These are phyloP conservation scores for Babesia bovis DNA, from an alignment of 169 alveolate species.

Conservation along the genomic window DNA sequence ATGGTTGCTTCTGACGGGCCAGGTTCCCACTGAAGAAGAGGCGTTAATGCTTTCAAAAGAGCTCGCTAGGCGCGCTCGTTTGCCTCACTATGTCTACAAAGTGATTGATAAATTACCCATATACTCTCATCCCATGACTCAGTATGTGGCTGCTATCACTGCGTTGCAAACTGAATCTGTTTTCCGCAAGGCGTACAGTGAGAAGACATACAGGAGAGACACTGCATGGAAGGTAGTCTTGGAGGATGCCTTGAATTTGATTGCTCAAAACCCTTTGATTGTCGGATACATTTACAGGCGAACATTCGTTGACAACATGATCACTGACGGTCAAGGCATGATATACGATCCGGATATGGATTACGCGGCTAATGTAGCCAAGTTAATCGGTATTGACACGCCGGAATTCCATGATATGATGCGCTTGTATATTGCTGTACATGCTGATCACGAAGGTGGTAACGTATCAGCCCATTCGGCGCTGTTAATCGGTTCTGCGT, in stretches of 20 bases:
- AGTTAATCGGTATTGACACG: conserved; percentile 67
- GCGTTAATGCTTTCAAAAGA: conserved; percentile 76
- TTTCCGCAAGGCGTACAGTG: conserved; percentile 76
- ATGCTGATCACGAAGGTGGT: conserved; percentile 93
- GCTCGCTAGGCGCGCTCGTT: conserved; percentile 73
- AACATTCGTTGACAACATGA: conserved; percentile 65
- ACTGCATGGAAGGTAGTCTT: conserved; percentile 87
- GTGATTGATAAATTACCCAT: conserved; percentile 83
- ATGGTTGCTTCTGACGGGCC: conserved; percentile 92
- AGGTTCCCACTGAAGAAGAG: conserved; percentile 83
- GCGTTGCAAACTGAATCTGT: conserved; percentile 85
- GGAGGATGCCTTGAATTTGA: conserved; percentile 86
- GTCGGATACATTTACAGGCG: conserved; percentile 78
- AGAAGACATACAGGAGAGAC: conserved; percentile 76
- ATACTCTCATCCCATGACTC: conserved; percentile 93
- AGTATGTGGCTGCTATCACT: conserved; percentile 85
- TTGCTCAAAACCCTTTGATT: conserved; percentile 70
- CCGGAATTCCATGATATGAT: conserved; percentile 67
- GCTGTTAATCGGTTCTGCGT: conserved; percentile 90
- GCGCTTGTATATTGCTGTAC: conserved; percentile 80
- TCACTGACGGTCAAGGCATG: conserved; percentile 73
- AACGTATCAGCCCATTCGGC: conserved; percentile 94
- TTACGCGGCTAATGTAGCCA: conserved; percentile 76
- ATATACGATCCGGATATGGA: conserved; percentile 68
- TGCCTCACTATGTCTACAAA: conserved; percentile 81